Evolutionary conservation across 2,329 filamentous ascomycete genomes (phyloP).

Genomic region (Pseudogymnoascus sp.): DNA sequence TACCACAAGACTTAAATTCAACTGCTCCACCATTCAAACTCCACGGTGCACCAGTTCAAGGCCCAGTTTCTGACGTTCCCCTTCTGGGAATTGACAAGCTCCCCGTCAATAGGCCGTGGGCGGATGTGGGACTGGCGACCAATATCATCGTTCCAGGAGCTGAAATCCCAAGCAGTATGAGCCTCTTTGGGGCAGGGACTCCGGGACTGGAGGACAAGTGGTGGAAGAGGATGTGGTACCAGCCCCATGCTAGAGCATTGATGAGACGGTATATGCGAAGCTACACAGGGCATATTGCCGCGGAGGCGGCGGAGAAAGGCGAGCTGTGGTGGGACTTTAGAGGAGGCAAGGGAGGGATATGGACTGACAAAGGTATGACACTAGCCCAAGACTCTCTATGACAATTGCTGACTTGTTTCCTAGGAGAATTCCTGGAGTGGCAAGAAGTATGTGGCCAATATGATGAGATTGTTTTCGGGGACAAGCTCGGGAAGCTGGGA

Average conservation of each 20-base stretch:
- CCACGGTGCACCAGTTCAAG: not conserved
- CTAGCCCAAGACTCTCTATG: not conserved
- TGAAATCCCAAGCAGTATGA: conserved; percentile 10
- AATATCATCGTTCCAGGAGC: conserved; percentile 12
- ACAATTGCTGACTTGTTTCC: not conserved
- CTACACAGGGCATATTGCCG: conserved; percentile 35
- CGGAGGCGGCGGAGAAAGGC: conserved; percentile 37
- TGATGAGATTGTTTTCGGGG: conserved; percentile 40
- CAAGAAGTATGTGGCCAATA: conserved; percentile 40
- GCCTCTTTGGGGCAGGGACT: not conserved
- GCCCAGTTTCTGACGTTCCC: conserved; percentile 4
- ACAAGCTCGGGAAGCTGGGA: conserved; percentile 37
- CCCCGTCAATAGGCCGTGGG: conserved; percentile 10
- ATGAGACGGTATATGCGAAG: conserved; percentile 42
- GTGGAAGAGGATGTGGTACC: conserved; percentile 44
- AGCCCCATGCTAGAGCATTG: conserved; percentile 40
- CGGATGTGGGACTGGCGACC: conserved; percentile 13
- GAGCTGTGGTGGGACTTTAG: conserved; percentile 42
- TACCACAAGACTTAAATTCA: conserved; percentile 16
- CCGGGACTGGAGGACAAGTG: conserved; percentile 21
- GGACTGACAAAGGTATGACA: conserved; percentile 37
- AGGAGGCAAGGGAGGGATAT: conserved; percentile 46
- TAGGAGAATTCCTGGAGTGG: conserved; percentile 39
- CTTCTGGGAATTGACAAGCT: conserved; percentile 15
- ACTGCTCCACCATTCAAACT: conserved; percentile 13